Evolutionary conservation across 176 grass and related monocot genomes (phyloP).

Genomic region (Ananas comosus): DNA sequence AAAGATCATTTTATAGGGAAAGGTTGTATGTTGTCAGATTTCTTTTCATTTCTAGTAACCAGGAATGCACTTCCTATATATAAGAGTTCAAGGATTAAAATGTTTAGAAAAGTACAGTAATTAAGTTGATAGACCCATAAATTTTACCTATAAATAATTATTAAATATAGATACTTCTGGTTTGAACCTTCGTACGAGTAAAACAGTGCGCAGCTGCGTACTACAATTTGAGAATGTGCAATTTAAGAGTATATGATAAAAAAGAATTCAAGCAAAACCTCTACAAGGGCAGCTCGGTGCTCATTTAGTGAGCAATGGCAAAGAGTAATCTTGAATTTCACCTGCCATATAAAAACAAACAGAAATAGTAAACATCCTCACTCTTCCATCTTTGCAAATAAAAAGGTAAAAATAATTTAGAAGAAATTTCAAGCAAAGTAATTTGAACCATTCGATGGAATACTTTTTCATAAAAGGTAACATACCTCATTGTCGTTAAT

Average conservation of each 20-base stretch:
- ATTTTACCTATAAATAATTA: not conserved
- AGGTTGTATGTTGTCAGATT: too few species aligned
- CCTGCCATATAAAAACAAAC: constrained; percentile 25
- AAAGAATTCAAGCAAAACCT: constrained; percentile 36
- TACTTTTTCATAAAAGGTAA: not conserved
- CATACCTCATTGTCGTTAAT: constrained; percentile 90
- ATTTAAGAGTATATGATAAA: not conserved
- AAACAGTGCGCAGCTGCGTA: not conserved
- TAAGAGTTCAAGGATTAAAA: too few species aligned
- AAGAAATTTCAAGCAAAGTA: not conserved
- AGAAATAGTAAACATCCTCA: not conserved
- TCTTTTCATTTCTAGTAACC: too few species aligned
- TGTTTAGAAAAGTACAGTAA: too few species aligned
- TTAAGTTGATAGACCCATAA: too few species aligned
- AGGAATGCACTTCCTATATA: too few species aligned
- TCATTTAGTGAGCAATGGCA: constrained; percentile 78
- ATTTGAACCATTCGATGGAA: not conserved
- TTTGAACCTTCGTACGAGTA: not conserved
- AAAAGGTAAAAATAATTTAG: not conserved
- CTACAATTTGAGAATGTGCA: not conserved
- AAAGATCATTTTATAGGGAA: too few species aligned
- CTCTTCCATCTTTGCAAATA: not conserved
- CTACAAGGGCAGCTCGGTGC: constrained; percentile 78
- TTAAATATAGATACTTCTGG: not conserved
- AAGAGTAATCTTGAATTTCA: constrained; percentile 87